phyloP scores from a whole-genome alignment of 2,329 filamentous ascomycete genomes.

The Sclerotinia subarctica region DNA sequence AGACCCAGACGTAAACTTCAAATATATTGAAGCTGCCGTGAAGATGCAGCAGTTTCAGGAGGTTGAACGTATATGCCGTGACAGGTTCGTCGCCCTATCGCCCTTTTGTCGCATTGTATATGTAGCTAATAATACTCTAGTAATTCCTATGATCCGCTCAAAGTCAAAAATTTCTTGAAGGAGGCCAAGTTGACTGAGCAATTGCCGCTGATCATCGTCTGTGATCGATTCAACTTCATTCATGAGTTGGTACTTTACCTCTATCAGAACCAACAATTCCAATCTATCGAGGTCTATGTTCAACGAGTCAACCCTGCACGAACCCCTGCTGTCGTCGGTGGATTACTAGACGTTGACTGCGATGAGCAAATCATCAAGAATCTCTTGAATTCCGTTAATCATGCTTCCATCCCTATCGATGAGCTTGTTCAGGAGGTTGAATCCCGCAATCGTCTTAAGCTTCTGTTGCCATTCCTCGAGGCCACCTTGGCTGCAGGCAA shows the following conservation, averaged over 20 bases:
- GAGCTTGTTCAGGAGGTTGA: slow-evolving; percentile 95
- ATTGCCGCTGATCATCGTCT: slow-evolving; percentile 94
- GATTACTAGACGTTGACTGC: slow-evolving; percentile 92
- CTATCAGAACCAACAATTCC: slow-evolving; percentile 99
- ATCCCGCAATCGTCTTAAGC: slow-evolving; percentile 89
- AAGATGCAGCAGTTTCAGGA: slow-evolving; percentile 91
- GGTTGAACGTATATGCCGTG: slow-evolving; percentile 94
- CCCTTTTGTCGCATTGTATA: neutral
- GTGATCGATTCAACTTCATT: slow-evolving; percentile 98
- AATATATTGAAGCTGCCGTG: slow-evolving; percentile 97
- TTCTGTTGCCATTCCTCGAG: slow-evolving; percentile 94
- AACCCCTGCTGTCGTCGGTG: slow-evolving; percentile 89
- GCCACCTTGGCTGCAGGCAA: slow-evolving; percentile 84
- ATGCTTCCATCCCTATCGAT: slow-evolving; percentile 84
- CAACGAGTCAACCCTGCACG: slow-evolving; percentile 91
- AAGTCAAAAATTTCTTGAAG: slow-evolving; percentile 99
- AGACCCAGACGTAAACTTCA: slow-evolving; percentile 95
- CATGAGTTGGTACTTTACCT: slow-evolving; percentile 95
- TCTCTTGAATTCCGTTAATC: slow-evolving; percentile 78
- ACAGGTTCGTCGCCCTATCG: slow-evolving; percentile 56
- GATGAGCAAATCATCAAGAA: slow-evolving; percentile 96
- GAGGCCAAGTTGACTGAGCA: slow-evolving; percentile 90
- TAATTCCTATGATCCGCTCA: slow-evolving; percentile 76
- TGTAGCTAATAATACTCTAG: neutral
- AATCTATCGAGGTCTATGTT: slow-evolving; percentile 97